Conservation (phyloP, 768 basidiomycete genomes). For the Amanita thiersii region DNA sequence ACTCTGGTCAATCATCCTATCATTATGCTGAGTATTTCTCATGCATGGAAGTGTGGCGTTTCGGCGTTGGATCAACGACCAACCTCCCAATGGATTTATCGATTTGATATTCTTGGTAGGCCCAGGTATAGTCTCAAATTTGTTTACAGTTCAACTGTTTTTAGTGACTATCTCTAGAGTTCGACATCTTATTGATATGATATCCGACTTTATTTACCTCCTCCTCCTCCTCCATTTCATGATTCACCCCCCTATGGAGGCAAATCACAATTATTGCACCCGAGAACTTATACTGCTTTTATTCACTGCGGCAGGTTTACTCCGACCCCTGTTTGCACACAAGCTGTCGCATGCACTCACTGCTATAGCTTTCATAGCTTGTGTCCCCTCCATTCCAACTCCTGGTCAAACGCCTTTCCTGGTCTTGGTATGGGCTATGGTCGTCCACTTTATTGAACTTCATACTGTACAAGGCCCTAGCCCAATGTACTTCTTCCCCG, state of each 20-base stretch:
- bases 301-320: conserved; percentile 28
- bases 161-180: conserved; percentile 21
- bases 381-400: conserved; percentile 33
- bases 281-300: conserved; percentile 31
- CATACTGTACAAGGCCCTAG: conserved; percentile 37
- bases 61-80: neutral
- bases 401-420: conserved; percentile 32
- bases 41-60: conserved; percentile 30
- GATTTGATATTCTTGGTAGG: conserved; percentile 30
- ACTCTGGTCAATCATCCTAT: conserved; percentile 32
- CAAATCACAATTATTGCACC: conserved; percentile 17
- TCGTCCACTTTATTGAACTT: conserved; percentile 34
- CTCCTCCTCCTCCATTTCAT: conserved; percentile 30
- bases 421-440: conserved; percentile 30
- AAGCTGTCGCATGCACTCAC: conserved; percentile 29
- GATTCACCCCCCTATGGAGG: conserved; percentile 29
- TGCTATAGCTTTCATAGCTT: conserved; percentile 30
- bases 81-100: conserved; percentile 4
- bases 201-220: conserved; percentile 26
- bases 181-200: conserved; percentile 34
- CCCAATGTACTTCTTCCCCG: conserved; percentile 34
- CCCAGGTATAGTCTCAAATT: conserved; percentile 30
- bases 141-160: neutral
- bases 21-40: conserved; percentile 26
- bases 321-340: conserved; percentile 22